Evolutionary conservation across 768 basidiomycete genomes (phyloP).

Genomic region (Pleurotus citrinopileatus): DNA sequence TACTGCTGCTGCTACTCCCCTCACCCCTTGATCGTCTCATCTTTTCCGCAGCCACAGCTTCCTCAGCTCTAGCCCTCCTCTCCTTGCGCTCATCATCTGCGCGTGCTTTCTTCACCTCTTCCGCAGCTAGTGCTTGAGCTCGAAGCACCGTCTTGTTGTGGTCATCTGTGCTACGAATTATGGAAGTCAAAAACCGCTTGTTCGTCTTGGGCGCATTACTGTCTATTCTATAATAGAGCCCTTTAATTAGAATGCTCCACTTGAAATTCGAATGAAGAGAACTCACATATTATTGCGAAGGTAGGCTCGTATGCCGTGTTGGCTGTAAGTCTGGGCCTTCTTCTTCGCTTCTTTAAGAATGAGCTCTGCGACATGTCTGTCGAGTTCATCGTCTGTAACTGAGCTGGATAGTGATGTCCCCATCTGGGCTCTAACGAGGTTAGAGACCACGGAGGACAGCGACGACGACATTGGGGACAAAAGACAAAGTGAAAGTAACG

Average conservation of each 20-base stretch:
- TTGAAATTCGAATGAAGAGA: background rate
- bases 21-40: conserved; percentile 30
- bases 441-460: conserved; percentile 82
- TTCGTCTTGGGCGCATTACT: conserved; percentile 75
- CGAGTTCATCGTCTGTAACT: conserved; percentile 82
- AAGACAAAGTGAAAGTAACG: conserved; percentile 11
- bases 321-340: conserved; percentile 78
- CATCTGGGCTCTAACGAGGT: conserved; percentile 76
- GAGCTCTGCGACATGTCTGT: conserved; percentile 87
- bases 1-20: conserved; percentile 23
- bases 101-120: conserved; percentile 66
- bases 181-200: conserved; percentile 78
- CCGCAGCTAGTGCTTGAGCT: conserved; percentile 68
- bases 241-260: background rate
- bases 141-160: conserved; percentile 86
- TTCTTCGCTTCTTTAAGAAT: conserved; percentile 91
- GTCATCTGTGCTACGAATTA: conserved; percentile 92
- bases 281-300: conserved; percentile 52
- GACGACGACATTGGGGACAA: conserved; percentile 42
- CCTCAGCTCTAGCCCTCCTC: conserved; percentile 65
- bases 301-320: conserved; percentile 79
- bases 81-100: conserved; percentile 66
- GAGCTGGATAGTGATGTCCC: conserved; percentile 56
- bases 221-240: conserved; percentile 45
- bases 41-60: conserved; percentile 69